A percentile compares a stretch with the other conserved stretches of the same genome.
Evolutionary conservation across 768 basidiomycete species (phyloP).

Genomic region (Lentinula lateritia): DNA sequence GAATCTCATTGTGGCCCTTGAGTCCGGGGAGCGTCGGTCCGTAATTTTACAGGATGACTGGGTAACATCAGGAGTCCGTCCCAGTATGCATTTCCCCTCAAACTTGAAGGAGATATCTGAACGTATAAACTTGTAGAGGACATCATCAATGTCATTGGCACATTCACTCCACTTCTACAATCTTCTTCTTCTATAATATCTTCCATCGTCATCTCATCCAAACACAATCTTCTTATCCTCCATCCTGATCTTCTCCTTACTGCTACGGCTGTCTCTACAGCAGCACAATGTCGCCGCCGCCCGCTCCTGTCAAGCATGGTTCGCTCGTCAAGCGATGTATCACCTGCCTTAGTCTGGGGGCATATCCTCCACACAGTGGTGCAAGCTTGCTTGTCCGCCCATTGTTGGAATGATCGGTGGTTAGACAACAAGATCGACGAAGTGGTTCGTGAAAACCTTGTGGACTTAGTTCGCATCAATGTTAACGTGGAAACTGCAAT

Average conservation of each 20-base stretch:
- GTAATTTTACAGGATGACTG: slow-evolving; percentile 78
- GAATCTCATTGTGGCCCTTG: slow-evolving; percentile 46
- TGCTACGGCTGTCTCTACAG: slow-evolving; percentile 81
- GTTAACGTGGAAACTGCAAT: slow-evolving; percentile 58
- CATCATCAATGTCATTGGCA: slow-evolving; percentile 70
- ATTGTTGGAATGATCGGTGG: slow-evolving; percentile 59
- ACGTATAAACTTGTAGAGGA: slow-evolving; percentile 50
- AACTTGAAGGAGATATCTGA: background rate
- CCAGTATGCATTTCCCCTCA: slow-evolving; percentile 36
- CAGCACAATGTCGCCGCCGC: slow-evolving; percentile 79
- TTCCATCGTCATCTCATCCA: slow-evolving; percentile 56
- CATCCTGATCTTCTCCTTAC: slow-evolving; percentile 93
- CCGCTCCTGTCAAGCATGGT: slow-evolving; percentile 72
- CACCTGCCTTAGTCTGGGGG: slow-evolving; percentile 80
- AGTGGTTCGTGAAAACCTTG: slow-evolving; percentile 46
- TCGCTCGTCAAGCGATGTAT: slow-evolving; percentile 51
- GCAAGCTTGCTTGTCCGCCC: slow-evolving; percentile 65
- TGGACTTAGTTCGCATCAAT: slow-evolving; percentile 58
- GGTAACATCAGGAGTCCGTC: slow-evolving; percentile 54
- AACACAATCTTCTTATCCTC: slow-evolving; percentile 69
- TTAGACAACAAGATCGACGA: slow-evolving; percentile 56
- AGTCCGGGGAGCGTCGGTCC: slow-evolving; percentile 31
- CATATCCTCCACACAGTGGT: slow-evolving; percentile 91
- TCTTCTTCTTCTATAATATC: slow-evolving; percentile 29
- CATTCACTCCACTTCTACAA: slow-evolving; percentile 21